Conservation (phyloP, 805 yeast genomes). For the Sungouiella blattae region DNA sequence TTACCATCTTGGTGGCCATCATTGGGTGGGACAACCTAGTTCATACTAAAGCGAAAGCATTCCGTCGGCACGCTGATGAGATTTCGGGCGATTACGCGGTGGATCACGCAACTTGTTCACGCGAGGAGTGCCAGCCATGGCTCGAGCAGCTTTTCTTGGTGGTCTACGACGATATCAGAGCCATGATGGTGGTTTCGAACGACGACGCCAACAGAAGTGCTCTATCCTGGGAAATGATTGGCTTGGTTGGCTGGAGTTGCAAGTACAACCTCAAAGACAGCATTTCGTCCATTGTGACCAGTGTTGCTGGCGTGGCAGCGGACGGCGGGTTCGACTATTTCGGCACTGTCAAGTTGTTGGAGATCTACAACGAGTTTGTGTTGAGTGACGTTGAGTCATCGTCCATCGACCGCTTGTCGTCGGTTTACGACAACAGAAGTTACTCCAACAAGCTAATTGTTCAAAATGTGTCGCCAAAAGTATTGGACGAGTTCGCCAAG, state of each 20-base stretch:
- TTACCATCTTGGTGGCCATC: slow-evolving; percentile 62
- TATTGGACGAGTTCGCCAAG: slow-evolving; percentile 18
- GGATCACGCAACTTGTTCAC: slow-evolving; percentile 18
- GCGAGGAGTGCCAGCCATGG: slow-evolving; percentile 65
- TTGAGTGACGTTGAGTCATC: slow-evolving; percentile 33
- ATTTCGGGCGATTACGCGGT: slow-evolving; percentile 13
- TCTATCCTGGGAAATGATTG: slow-evolving; percentile 72
- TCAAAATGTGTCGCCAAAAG: slow-evolving; percentile 16
- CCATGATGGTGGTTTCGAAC: slow-evolving; percentile 25
- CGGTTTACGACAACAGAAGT: slow-evolving; percentile 23
- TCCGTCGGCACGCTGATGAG: slow-evolving; percentile 30
- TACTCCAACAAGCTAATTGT: slow-evolving; percentile 34
- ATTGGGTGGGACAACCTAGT: slow-evolving; percentile 84
- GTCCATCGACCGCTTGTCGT: slow-evolving; percentile 27
- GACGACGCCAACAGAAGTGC: slow-evolving; percentile 48
- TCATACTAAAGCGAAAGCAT: slow-evolving; percentile 61
- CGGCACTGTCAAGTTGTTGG: slow-evolving; percentile 49
- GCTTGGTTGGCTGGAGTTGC: slow-evolving; percentile 39
- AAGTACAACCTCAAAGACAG: slow-evolving; percentile 38
- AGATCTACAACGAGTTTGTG: slow-evolving; percentile 42
- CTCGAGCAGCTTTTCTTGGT: slow-evolving; percentile 69
- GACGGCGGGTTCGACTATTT: slow-evolving; percentile 62
- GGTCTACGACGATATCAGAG: slow-evolving; percentile 56
- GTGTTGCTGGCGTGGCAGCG: slow-evolving; percentile 48
- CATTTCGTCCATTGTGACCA: slow-evolving; percentile 36